Conservation (phyloP, 306 rosid species). For the Glycine latifolia region DNA sequence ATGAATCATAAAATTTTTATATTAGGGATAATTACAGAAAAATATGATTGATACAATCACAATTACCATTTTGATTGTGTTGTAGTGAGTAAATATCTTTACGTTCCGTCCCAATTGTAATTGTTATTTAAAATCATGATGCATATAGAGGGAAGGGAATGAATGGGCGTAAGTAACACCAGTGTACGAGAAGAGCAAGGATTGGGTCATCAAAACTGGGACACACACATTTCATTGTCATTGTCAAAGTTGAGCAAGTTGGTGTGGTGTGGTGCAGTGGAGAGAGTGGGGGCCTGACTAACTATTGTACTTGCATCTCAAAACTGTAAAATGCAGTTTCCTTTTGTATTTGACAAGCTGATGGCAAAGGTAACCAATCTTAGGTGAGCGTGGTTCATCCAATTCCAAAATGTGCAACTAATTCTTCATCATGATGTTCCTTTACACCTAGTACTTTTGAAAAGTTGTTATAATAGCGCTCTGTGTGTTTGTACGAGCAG, state of each 20-base stretch:
- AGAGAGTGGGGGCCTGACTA: slow-evolving; percentile 1
- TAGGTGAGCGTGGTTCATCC: background rate
- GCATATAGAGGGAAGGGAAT: background rate
- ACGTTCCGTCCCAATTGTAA: too few relatives aligned
- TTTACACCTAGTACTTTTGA: background rate
- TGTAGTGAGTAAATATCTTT: too few relatives aligned
- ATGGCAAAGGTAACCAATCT: slow-evolving; percentile 2
- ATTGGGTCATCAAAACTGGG: background rate
- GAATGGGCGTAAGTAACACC: slow-evolving; percentile 34
- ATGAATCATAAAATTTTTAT: too few relatives aligned
- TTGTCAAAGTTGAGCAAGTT: slow-evolving; percentile 40
- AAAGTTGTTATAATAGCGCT: background rate
- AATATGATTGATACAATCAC: too few relatives aligned
- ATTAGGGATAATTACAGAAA: too few relatives aligned
- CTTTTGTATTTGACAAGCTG: background rate
- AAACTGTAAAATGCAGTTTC: background rate
- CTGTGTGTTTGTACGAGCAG: background rate
- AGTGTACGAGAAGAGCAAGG: slow-evolving; percentile 44
- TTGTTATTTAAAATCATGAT: too few relatives aligned
- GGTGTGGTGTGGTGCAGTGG: slow-evolving; percentile 37
- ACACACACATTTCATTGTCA: background rate
- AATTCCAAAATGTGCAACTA: background rate
- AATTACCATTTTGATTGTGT: too few relatives aligned
- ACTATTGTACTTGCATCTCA: background rate
- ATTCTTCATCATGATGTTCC: background rate